Percentiles rank a stretch among this genome's conserved stretches.
phyloP scores from a whole-genome alignment of 345 rosid species.

The Cardamine occulta region DNA sequence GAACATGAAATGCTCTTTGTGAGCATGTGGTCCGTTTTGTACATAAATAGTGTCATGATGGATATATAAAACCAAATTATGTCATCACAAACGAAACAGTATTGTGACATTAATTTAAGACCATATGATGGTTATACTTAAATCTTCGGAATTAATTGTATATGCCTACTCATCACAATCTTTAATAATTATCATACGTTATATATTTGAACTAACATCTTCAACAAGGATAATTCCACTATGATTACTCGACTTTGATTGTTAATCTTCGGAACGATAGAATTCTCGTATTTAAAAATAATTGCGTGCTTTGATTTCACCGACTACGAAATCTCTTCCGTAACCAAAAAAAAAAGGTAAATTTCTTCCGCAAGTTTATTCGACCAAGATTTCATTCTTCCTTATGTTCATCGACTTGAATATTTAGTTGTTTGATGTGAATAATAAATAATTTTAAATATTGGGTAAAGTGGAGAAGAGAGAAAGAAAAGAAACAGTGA shows the following conservation, averaged over 20 bases:
- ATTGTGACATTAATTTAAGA: constrained; percentile 5
- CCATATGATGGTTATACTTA: background rate
- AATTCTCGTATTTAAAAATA: background rate
- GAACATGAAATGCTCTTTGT: constrained; percentile 43
- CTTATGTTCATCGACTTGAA: constrained; percentile 12
- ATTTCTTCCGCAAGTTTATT: constrained; percentile 12
- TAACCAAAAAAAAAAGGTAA: background rate
- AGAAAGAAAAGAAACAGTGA: constrained; percentile 41
- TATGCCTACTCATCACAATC: constrained; percentile 1
- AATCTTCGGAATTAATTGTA: background rate
- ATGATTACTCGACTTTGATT: background rate
- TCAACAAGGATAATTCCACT: background rate
- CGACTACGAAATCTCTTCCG: background rate
- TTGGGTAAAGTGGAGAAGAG: constrained; percentile 33
- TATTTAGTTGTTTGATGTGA: background rate
- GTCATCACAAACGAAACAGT: constrained; percentile 14
- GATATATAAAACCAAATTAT: constrained; percentile 39
- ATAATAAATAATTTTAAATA: constrained; percentile 1
- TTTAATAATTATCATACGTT: background rate
- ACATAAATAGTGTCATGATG: constrained; percentile 44
- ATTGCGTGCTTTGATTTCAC: background rate
- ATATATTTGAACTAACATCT: background rate
- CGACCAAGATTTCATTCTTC: constrained; percentile 36
- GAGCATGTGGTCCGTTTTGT: constrained; percentile 44
- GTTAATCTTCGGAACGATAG: background rate